Percentiles rank a stretch among this genome's conserved stretches.
Conservation (phyloP, 1,139 yeast species). For the Candida tunisiensis region DNA sequence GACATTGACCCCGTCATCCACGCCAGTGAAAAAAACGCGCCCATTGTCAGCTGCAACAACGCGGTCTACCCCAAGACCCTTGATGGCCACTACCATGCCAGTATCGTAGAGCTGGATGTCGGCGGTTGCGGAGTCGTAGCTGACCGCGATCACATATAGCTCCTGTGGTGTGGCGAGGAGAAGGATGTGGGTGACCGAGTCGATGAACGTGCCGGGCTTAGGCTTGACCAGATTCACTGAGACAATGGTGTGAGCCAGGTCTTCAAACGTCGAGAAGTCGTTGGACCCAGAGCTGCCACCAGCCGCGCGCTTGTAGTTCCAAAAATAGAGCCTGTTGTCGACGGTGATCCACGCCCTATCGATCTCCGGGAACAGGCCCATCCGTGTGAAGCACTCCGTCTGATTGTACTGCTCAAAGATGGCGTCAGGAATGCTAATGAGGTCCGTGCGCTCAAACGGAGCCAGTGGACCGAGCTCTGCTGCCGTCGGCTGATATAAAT, state of each 20-base stretch:
- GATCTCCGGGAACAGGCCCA: conserved; percentile 75
- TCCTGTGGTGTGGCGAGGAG: conserved; percentile 70
- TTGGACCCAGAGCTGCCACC: too few species aligned
- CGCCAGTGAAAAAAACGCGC: conserved; percentile 74
- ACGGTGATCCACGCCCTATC: conserved; percentile 79
- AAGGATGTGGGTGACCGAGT: conserved; percentile 53
- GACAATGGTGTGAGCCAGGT: conserved; percentile 60
- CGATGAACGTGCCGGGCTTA: conserved; percentile 63
- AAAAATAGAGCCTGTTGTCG: conserved; percentile 66
- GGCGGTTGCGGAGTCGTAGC: conserved; percentile 31
- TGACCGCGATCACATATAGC: conserved; percentile 60
- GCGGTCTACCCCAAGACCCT: conserved; percentile 58
- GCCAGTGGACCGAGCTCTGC: too few species aligned
- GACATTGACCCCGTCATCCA: conserved; percentile 54
- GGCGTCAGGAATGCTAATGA: conserved; percentile 65
- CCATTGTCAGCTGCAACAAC: conserved; percentile 51
- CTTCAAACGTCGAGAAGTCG: conserved; percentile 75
- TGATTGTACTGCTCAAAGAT: conserved; percentile 60
- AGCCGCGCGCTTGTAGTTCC: conserved; percentile 66
- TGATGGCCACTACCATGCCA: conserved; percentile 61
- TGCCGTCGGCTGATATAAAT: too few species aligned
- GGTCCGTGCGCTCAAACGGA: conserved; percentile 61
- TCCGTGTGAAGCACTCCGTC: conserved; percentile 50
- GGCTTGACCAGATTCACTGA: conserved; percentile 69
- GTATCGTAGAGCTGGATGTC: conserved; percentile 67